phyloP scores from a whole-genome alignment of 495 filamentous ascomycete genomes.

The Parathielavia appendiculata region DNA sequence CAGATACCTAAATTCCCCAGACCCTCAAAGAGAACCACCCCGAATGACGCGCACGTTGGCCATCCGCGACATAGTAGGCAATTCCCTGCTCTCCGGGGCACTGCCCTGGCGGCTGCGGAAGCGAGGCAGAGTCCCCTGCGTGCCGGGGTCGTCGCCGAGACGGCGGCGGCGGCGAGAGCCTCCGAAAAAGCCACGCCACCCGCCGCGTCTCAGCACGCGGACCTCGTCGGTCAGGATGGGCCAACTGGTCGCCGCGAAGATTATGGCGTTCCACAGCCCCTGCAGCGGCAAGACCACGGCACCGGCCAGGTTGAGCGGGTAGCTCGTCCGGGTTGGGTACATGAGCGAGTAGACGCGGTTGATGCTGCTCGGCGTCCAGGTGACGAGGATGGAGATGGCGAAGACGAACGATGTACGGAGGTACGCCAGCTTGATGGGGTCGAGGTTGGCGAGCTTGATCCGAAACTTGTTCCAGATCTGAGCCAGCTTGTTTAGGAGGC shows the following conservation, averaged over 20 bases:
- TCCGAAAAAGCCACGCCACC: background rate
- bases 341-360: slow-evolving; percentile 70
- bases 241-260: slow-evolving; percentile 63
- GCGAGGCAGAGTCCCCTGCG: background rate
- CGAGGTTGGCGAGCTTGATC: slow-evolving; percentile 41
- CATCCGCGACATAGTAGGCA: background rate
- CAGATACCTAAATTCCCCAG: background rate
- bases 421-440: slow-evolving; percentile 67
- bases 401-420: slow-evolving; percentile 77
- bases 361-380: slow-evolving; percentile 76
- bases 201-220: background rate
- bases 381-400: slow-evolving; percentile 70
- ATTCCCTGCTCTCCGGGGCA: background rate
- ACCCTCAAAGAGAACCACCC: slow-evolving; percentile 13
- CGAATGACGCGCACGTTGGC: slow-evolving; percentile 16
- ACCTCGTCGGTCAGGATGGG: slow-evolving; percentile 31
- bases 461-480: slow-evolving; percentile 22
- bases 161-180: background rate
- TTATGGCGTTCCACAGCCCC: slow-evolving; percentile 78
- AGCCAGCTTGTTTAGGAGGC: background rate
- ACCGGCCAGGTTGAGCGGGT: slow-evolving; percentile 62
- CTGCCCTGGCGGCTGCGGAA: background rate
- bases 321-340: slow-evolving; percentile 52
- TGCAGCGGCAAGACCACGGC: slow-evolving; percentile 76
- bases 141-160: background rate